Base-by-base conservation (phyloP, 2,329 filamentous ascomycete genomes). In the Colletotrichum nymphaeae region DNA sequence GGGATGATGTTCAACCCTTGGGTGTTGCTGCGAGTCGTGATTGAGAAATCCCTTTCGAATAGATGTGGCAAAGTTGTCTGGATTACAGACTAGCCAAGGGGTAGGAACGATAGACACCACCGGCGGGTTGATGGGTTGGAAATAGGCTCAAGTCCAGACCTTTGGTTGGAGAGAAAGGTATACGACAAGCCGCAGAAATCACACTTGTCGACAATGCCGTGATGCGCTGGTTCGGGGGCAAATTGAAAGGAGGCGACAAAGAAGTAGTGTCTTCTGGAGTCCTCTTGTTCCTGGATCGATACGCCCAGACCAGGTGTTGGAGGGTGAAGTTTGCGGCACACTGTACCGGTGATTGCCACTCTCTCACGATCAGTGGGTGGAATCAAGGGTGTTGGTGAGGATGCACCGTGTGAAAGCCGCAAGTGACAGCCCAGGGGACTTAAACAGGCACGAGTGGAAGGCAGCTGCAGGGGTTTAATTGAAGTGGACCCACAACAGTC, bases 401-500 rank as follows among this genome's bases (percentile, higher is more conserved):
- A n/a, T 26, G 52, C 16, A 49, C 71, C 49, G 71, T 73, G 67
- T n/a, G 55, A 62, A 24, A 7, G 22, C 8, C 6, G 5, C 9
- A 16, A 8, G 52, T 6, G 14, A 28, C 8, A 26, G 22, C 19
- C 4, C 32, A 30, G n/a, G 11, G 24, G n/a, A 56, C 63, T 49
- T 26, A 26, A 35, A 35, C 14, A 42, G 37, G 16, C 5, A 6
- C 37, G 9, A 9, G 35, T 63, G 24, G 28, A 3, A 42, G 16
- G 28, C 42, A 69, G 69, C 60, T 69, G 66, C 66, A 71, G 67
- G 70, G 70, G 60, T 65, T 73, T 71, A 73, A 71, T 66, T 73
- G 71, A 71, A 58, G 71, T 46, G 60, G 67, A 49, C 22, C 58
- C 37, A 37, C n/a, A 28, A 35, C 59, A 73, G 52, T 32, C 32